phyloP scores from a whole-genome alignment of 306 rosid species.

The Pterocarpus macrocarpus region DNA sequence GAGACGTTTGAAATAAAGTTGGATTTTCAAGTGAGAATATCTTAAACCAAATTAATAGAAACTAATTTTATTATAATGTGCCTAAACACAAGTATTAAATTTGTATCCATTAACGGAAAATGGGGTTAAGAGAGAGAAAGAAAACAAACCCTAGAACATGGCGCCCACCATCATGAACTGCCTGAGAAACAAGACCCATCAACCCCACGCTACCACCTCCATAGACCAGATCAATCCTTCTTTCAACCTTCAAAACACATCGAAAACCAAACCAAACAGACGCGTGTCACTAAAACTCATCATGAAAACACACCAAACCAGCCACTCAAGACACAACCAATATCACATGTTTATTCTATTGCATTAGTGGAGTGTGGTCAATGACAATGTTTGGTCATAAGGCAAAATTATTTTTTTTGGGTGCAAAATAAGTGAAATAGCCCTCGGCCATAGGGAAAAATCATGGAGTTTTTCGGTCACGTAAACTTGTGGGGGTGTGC shows the following conservation, averaged over 20 bases:
- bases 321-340: background rate
- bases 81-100: too few relatives aligned
- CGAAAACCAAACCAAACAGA: conserved; percentile 51
- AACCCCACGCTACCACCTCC: conserved; percentile 99
- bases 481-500: conserved; percentile 55
- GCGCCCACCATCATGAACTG: conserved; percentile 99
- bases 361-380: conserved; percentile 17
- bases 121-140: conserved; percentile 1
- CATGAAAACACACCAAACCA: conserved; percentile 28
- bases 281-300: conserved; percentile 65
- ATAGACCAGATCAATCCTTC: conserved; percentile 96
- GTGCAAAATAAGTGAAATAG: background rate
- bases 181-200: conserved; percentile 99
- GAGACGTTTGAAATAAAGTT: background rate
- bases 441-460: conserved; percentile 54
- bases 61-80: too few relatives aligned
- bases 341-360: conserved; percentile 10
- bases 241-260: conserved; percentile 80
- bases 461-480: conserved; percentile 52
- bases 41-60: too few relatives aligned
- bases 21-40: too few relatives aligned
- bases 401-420: conserved; percentile 46
- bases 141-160: conserved; percentile 95
- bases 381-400: conserved; percentile 28
- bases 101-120: background rate